Evolutionary conservation across 2,329 filamentous ascomycete genomes (phyloP).

Genomic region (Paracamarosporium sp.): DNA sequence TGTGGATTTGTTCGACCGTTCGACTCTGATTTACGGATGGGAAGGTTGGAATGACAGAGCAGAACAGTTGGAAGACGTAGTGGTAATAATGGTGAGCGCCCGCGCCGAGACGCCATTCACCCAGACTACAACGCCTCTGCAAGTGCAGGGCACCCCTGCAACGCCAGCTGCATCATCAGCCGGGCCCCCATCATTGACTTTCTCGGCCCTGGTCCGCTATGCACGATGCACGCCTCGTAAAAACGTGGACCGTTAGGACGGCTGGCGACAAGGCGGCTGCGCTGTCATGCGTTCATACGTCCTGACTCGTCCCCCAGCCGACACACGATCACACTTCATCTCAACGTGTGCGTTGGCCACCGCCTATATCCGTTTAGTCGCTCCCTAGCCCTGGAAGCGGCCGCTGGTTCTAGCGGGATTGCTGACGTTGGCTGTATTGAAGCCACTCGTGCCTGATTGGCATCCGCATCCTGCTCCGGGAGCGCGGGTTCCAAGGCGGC

Average conservation of each 20-base stretch:
- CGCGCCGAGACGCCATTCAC: constrained; percentile 47
- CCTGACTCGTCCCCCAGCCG: constrained; percentile 35
- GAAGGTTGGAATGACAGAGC: constrained; percentile 7
- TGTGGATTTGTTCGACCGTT: constrained; percentile 7
- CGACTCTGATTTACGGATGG: constrained; percentile 5
- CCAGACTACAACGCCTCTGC: constrained; percentile 45
- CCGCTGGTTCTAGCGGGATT: constrained; percentile 15
- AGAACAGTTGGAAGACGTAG: constrained; percentile 19
- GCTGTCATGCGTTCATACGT: constrained; percentile 49
- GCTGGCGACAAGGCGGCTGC: constrained; percentile 41
- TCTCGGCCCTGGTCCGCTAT: constrained; percentile 39
- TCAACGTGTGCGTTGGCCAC: constrained; percentile 39
- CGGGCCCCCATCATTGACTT: constrained; percentile 32
- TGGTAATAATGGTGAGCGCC: constrained; percentile 38
- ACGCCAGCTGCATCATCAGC: constrained; percentile 44
- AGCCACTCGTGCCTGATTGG: constrained; percentile 31
- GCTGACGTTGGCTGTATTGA: constrained; percentile 27
- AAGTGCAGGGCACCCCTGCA: constrained; percentile 37
- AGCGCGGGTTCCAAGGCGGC: constrained; percentile 43
- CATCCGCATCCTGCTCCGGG: constrained; percentile 34
- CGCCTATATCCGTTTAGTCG: constrained; percentile 19
- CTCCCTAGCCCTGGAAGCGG: constrained; percentile 16
- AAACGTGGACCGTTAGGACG: constrained; percentile 46
- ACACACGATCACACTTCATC: constrained; percentile 32
- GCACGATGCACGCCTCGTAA: constrained; percentile 41